Evolutionary conservation across 768 basidiomycete genomes (phyloP).

Genomic region (Glaciozyma antarctica): DNA sequence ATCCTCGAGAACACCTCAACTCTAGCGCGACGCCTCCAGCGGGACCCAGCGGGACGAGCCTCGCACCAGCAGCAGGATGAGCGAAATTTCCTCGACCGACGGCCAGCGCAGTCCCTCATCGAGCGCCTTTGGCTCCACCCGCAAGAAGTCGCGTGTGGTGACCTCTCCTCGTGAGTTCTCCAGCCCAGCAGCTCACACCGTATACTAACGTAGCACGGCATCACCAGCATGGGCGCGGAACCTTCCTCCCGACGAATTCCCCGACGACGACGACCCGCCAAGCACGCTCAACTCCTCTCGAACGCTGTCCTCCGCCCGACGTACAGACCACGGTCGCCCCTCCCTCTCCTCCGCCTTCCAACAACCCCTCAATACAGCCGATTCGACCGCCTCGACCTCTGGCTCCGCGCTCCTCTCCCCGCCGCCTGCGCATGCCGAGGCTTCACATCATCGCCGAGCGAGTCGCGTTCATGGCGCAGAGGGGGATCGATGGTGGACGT

Average conservation of each 20-base stretch:
- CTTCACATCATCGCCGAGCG: not conserved
- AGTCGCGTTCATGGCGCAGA: not conserved
- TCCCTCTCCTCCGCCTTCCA: constrained; percentile 8
- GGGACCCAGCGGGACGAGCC: too few species aligned
- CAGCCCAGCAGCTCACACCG: too few species aligned
- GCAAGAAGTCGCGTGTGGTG: too few species aligned
- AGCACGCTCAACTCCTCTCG: not conserved
- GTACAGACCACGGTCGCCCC: not conserved
- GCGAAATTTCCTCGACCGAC: too few species aligned
- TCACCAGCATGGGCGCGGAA: constrained; percentile 24
- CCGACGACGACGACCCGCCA: constrained; percentile 10
- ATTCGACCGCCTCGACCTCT: constrained; percentile 10
- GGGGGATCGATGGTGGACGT: constrained; percentile 32
- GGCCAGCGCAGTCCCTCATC: too few species aligned
- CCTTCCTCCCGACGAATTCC: constrained; percentile 22
- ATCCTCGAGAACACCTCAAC: too few species aligned
- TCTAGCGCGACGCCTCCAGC: too few species aligned
- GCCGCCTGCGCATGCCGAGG: not conserved
- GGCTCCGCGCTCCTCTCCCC: not conserved
- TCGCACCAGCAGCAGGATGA: too few species aligned
- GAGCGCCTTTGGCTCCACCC: too few species aligned
- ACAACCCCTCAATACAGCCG: not conserved
- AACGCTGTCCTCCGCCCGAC: too few species aligned
- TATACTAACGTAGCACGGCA: not conserved
- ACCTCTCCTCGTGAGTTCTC: too few species aligned